These are phyloP conservation scores for Cryptococcus neoformans DNA, from an alignment of 1,284 basidiomycete species.

Conservation along the genomic window DNA sequence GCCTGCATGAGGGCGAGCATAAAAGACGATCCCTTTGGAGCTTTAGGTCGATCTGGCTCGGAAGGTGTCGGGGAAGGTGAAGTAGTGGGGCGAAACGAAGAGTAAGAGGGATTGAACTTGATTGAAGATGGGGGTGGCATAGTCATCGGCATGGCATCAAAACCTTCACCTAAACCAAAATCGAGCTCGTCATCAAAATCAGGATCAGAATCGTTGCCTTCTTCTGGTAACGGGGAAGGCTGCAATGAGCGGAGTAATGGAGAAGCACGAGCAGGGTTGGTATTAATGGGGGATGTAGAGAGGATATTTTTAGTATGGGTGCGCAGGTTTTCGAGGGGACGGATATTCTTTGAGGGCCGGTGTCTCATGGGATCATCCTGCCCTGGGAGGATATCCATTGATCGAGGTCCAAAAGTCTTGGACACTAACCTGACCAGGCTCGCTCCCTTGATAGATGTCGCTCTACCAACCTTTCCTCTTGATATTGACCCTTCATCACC, in stretches of 20 bases:
- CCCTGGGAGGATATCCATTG: not conserved
- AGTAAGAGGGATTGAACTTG: not conserved
- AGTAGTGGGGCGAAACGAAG: not conserved
- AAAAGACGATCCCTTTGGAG: conserved; percentile 28
- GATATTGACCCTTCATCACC: no score
- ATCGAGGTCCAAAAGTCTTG: conserved; percentile 2
- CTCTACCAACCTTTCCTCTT: no score
- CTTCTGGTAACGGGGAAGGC: not conserved
- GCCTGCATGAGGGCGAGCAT: conserved; percentile 79
- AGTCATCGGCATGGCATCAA: conserved; percentile 6
- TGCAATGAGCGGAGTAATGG: not conserved
- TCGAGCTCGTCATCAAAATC: not conserved
- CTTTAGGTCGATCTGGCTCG: not conserved
- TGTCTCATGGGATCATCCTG: not conserved
- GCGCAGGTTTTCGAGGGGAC: not conserved
- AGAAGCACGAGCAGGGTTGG: not conserved
- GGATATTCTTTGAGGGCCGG: not conserved
- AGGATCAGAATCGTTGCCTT: not conserved
- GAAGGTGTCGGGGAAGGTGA: not conserved
- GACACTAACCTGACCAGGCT: conserved; percentile 6
- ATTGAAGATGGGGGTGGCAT: conserved; percentile 2
- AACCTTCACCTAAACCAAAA: conserved; percentile 12
- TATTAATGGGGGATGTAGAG: not conserved
- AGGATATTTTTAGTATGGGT: not conserved
- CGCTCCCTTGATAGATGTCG: not conserved